Base-by-base conservation (phyloP, 805 yeast species). In the Ogataea chonburiensis region DNA sequence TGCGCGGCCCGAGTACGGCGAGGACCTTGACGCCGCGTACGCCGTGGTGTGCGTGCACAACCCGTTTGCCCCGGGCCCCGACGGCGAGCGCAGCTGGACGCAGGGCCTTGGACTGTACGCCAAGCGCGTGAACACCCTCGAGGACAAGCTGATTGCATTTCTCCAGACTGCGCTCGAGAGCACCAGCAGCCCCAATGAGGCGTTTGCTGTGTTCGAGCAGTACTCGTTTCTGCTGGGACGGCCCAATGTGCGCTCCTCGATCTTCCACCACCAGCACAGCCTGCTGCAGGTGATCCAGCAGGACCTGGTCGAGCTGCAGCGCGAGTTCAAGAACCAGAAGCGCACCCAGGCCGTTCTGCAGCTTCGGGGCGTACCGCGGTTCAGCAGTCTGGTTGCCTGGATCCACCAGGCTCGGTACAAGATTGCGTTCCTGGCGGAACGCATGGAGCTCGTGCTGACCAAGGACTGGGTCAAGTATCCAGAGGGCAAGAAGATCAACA, bases 401-500 rank as follows among this genome's bases (percentile, higher is more conserved):
- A 71, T 71, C 9, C 63, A 60, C n/a, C 80, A 78, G 46, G 61
- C 77, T 3, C 68, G 65, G 22, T 45, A 56, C 17, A 73, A 72
- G 31, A 50, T 79, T 3, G 56, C 60, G 3, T 55, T 59, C 16
- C 53, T 78, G n/a, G 49, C 67, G 20, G 46, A 54, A 4, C 64
- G 76, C 19, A 57, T 81, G 6, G 76, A 73, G 28, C 55, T 67
- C 9, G 66, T 81, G 4, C 59, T 82, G 6, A 85, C 88, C 0
- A 52, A 65, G 12, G 76, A 77, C 6, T 82, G 89, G 89, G 61
- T 56, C 14, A 60, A 67, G 7, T 77, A 75, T 40, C 72, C 80
- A 2, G 87, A 80, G 34, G 96, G 96, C 0, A 71, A 69, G 34
- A 74, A 71, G 42, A 71, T 91, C 1, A 63, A 71, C 8, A 55